Evolutionary conservation across 352 stramenopile species (phyloP).

Genomic region (Pythium sukuiense): DNA sequence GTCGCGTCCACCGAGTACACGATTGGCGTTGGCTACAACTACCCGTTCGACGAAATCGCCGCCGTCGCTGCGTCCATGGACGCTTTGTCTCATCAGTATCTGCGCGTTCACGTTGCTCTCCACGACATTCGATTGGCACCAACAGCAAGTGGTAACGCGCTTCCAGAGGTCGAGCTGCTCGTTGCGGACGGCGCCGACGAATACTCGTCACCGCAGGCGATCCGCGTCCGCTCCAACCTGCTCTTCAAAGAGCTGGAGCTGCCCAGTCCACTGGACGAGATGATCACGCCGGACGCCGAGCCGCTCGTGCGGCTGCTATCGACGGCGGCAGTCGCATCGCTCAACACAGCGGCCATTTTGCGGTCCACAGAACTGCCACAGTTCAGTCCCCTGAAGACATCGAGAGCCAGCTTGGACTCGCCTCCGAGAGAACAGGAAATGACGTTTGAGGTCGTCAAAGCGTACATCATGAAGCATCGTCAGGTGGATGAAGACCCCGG

Average conservation of each 20-base stretch:
- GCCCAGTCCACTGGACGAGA: conserved; percentile 17
- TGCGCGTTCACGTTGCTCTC: conserved; percentile 24
- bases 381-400: conserved; percentile 16
- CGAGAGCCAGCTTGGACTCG: background rate
- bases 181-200: conserved; percentile 11
- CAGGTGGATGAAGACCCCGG: background rate
- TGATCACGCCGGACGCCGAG: conserved; percentile 13
- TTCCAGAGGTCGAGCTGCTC: conserved; percentile 23
- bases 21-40: conserved; percentile 7
- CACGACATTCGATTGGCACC: conserved; percentile 19
- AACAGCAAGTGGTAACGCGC: background rate
- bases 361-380: conserved; percentile 21
- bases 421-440: conserved; percentile 2
- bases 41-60: conserved; percentile 16
- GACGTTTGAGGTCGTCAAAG: conserved; percentile 19
- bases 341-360: conserved; percentile 25
- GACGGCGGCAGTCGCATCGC: conserved; percentile 4
- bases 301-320: conserved; percentile 16
- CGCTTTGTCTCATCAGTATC: conserved; percentile 22
- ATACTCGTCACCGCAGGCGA: background rate
- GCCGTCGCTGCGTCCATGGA: conserved; percentile 19
- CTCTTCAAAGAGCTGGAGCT: conserved; percentile 19
- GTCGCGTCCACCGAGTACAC: conserved; percentile 8
- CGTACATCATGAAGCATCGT: conserved; percentile 24
- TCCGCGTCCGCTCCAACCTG: conserved; percentile 17